Percentiles rank a stretch among this genome's conserved stretches.
phyloP scores from a whole-genome alignment of 768 basidiomycete genomes.

The Boletus speciosus region DNA sequence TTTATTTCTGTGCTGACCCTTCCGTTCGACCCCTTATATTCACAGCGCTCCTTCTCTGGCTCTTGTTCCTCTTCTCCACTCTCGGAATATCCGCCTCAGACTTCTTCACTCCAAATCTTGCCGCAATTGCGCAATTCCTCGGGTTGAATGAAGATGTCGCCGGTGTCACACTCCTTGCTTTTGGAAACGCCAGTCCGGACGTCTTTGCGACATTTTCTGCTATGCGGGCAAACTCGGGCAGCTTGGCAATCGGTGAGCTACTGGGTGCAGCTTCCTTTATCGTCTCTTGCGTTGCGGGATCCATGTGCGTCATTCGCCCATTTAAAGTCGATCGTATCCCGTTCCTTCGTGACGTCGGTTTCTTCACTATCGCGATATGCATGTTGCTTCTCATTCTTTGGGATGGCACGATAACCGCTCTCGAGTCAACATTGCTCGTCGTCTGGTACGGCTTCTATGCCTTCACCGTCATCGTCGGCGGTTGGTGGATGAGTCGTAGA shows the following conservation, averaged over 20 bases:
- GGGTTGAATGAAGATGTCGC: slow-evolving; percentile 92
- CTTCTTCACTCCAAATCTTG: slow-evolving; percentile 96
- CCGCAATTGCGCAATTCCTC: slow-evolving; percentile 80
- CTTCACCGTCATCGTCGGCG: slow-evolving; percentile 64
- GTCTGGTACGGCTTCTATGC: slow-evolving; percentile 78
- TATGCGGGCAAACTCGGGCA: slow-evolving; percentile 79
- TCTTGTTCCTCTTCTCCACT: slow-evolving; percentile 90
- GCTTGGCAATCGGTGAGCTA: slow-evolving; percentile 91
- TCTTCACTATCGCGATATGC: slow-evolving; percentile 83
- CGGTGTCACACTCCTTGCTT: slow-evolving; percentile 94
- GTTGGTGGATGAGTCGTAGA: slow-evolving; percentile 68
- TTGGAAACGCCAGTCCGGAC: slow-evolving; percentile 96
- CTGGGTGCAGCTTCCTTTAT: slow-evolving; percentile 96
- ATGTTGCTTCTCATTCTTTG: slow-evolving; percentile 72
- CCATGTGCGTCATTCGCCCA: slow-evolving; percentile 96
- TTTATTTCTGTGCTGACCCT: slow-evolving; percentile 66
- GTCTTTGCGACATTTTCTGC: slow-evolving; percentile 95
- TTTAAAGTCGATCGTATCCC: slow-evolving; percentile 78
- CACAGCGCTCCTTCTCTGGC: slow-evolving; percentile 66
- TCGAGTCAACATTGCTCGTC: slow-evolving; percentile 75
- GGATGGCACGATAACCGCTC: slow-evolving; percentile 63
- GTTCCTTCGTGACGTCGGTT: slow-evolving; percentile 92
- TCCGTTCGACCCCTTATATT: slow-evolving; percentile 60
- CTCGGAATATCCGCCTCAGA: slow-evolving; percentile 94
- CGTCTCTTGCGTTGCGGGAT: slow-evolving; percentile 92